These are phyloP conservation scores for Fusarium mexicanum DNA, from an alignment of 2,329 filamentous ascomycete species.

Conservation along the genomic window DNA sequence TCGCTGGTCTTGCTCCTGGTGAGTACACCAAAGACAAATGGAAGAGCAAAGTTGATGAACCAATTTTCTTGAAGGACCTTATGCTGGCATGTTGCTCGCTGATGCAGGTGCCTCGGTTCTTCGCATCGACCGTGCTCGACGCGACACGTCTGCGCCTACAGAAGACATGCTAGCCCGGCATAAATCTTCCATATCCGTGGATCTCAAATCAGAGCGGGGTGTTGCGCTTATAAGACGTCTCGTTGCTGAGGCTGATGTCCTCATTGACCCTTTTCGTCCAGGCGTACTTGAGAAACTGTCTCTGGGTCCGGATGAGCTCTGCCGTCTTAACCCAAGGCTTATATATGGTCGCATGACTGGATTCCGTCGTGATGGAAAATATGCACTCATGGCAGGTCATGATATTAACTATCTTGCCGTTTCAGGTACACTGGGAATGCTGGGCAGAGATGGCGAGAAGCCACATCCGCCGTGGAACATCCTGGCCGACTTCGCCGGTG, in stretches of 20 bases:
- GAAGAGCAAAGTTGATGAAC: neutral
- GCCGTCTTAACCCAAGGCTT: slow-evolving; percentile 75
- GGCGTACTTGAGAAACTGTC: slow-evolving; percentile 88
- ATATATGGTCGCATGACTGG: slow-evolving; percentile 90
- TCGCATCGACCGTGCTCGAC: slow-evolving; percentile 77
- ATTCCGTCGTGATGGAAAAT: slow-evolving; percentile 87
- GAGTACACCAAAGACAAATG: slow-evolving; percentile 14
- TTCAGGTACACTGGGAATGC: slow-evolving; percentile 78
- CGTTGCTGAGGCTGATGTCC: slow-evolving; percentile 76
- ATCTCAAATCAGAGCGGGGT: slow-evolving; percentile 76
- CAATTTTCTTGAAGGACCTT: slow-evolving; percentile 69
- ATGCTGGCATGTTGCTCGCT: slow-evolving; percentile 86
- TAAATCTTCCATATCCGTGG: slow-evolving; percentile 82
- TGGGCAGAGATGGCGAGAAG: slow-evolving; percentile 74
- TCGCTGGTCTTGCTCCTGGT: slow-evolving; percentile 72
- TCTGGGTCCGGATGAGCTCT: slow-evolving; percentile 75
- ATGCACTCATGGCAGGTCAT: slow-evolving; percentile 88
- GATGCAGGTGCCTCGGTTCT: slow-evolving; percentile 90
- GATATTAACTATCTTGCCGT: slow-evolving; percentile 98
- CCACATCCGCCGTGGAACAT: slow-evolving; percentile 86
- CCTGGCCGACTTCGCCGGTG: slow-evolving; percentile 90
- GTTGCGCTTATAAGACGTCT: slow-evolving; percentile 73
- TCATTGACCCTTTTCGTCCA: slow-evolving; percentile 94
- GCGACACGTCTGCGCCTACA: slow-evolving; percentile 59
- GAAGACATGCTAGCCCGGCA: slow-evolving; percentile 79